Evolutionary conservation across 495 filamentous ascomycete species (phyloP).

Genomic region (Trichocladium uniseriatum): DNA sequence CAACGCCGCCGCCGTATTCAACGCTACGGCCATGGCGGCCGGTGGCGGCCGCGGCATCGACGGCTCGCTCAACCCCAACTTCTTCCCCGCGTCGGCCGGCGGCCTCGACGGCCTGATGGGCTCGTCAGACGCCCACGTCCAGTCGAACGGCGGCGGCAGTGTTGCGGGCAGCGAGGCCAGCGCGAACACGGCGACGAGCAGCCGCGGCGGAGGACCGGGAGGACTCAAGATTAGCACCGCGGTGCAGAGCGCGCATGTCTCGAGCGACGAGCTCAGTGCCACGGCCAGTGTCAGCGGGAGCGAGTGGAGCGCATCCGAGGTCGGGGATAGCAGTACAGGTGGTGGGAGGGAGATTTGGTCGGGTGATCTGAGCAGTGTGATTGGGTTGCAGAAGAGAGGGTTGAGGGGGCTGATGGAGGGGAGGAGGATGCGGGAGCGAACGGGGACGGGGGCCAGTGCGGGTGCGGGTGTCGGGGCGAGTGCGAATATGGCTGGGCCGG

Average conservation of each 20-base stretch:
- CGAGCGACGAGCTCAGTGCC: conserved; percentile 42
- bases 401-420: conserved; percentile 93
- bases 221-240: conserved; percentile 35
- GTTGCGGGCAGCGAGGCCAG: conserved; percentile 5
- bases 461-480: neutral
- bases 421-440: conserved; percentile 67
- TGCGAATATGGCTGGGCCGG: neutral
- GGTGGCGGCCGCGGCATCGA: conserved; percentile 73
- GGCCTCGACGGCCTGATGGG: conserved; percentile 17
- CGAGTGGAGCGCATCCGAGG: conserved; percentile 38
- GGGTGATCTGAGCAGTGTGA: conserved; percentile 83
- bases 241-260: conserved; percentile 25
- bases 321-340: conserved; percentile 27
- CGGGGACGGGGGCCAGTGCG: conserved; percentile 17
- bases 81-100: conserved; percentile 25
- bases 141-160: conserved; percentile 8
- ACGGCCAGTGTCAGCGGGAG: conserved; percentile 39
- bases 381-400: conserved; percentile 89
- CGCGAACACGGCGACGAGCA: neutral
- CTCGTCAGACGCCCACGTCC: neutral
- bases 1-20: conserved; percentile 95
- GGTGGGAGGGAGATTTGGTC: conserved; percentile 60
- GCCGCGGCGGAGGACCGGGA: neutral
- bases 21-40: conserved; percentile 95
- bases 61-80: conserved; percentile 41